These are phyloP conservation scores for Amphirosellinia nigrospora DNA, from an alignment of 495 filamentous ascomycete genomes.

Conservation along the genomic window DNA sequence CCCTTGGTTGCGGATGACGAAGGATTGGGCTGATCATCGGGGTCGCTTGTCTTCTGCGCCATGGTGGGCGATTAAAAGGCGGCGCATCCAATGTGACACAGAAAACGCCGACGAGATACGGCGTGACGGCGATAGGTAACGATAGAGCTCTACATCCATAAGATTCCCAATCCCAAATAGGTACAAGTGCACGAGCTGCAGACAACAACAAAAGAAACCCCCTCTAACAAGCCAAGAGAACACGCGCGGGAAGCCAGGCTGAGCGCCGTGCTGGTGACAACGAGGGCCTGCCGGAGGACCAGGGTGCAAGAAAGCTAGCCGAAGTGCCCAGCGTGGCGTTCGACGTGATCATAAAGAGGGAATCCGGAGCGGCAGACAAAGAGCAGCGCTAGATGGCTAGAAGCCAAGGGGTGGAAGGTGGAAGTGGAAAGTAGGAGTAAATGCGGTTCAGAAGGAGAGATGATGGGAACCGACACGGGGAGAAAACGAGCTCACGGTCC, in stretches of 20 bases:
- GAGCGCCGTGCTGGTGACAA: conserved; percentile 30
- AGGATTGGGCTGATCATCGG: conserved; percentile 44
- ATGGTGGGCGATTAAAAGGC: conserved; percentile 43
- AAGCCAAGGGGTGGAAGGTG: conserved; percentile 15
- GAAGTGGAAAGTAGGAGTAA: conserved; percentile 21
- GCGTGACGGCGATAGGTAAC: conserved; percentile 32
- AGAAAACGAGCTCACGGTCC: neutral
- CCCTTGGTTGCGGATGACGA: conserved; percentile 43
- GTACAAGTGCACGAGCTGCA: conserved; percentile 35
- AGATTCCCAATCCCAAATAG: conserved; percentile 30
- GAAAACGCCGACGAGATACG: conserved; percentile 41
- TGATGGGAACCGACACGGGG: neutral
- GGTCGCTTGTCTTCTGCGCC: conserved; percentile 43
- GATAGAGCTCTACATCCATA: conserved; percentile 37
- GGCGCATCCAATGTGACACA: conserved; percentile 43
- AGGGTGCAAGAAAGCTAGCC: neutral
- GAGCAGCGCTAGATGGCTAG: conserved; percentile 6
- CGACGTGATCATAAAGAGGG: neutral
- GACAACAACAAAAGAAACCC: conserved; percentile 34
- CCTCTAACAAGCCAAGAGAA: conserved; percentile 31
- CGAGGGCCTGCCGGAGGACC: conserved; percentile 9
- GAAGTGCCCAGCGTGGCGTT: neutral
- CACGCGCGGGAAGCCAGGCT: conserved; percentile 39
- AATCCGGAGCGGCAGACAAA: conserved; percentile 12
- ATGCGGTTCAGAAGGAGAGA: neutral